Evolutionary conservation across 768 basidiomycete species (phyloP), one percentile per base, ranked within the genome.

Genomic region (Pisolithus orientalis): DNA sequence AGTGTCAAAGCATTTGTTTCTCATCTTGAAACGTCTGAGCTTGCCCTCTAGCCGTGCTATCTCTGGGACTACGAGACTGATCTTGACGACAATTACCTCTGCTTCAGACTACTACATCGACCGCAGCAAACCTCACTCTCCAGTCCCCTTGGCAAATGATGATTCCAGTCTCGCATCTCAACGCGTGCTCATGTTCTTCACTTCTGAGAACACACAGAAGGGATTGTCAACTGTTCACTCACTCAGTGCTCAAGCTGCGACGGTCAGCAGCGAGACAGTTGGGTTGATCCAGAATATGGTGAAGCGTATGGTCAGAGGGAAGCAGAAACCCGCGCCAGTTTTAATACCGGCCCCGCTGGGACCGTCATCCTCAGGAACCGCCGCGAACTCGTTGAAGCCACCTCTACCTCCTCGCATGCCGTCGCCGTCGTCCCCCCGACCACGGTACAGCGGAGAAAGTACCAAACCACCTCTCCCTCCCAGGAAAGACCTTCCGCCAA

Each of bases 251-350:
- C 74, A 83, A 59, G 87, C 85, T 0, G 85, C 84, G 32, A 78
- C 80, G 58, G 77, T 87, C 54, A 87, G 83, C 50, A 64, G 78
- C 14, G 78, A 79, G 56, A 88, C 87, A 0, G 72, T 87, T 37
- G 70, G 68, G 2, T 62, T 78, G 50, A 80, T 90, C 55, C 83
- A 87, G 60, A 66, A 60, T 47, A 76, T 84, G 73, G 79, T 87
- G 50, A 72, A 78, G 17, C 72, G 72, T 10, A 80, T 82, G 0
- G 75, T 84, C 51, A 80, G 82, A 49, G 68, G 38, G 70, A 76
- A 59, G 57, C 70, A 27, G 74, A 54, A 17, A 21, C 13, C 34
- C 8, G 10, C 8, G 13, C 34, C 34, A 34, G 34, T 34, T 34
- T 13, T 11, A 34, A 34, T 11, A 5, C 34, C 34, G 13, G 34